These are phyloP conservation scores for Gracilariopsis chorda DNA, from an alignment of 23 red algal genomes.

Conservation along the genomic window DNA sequence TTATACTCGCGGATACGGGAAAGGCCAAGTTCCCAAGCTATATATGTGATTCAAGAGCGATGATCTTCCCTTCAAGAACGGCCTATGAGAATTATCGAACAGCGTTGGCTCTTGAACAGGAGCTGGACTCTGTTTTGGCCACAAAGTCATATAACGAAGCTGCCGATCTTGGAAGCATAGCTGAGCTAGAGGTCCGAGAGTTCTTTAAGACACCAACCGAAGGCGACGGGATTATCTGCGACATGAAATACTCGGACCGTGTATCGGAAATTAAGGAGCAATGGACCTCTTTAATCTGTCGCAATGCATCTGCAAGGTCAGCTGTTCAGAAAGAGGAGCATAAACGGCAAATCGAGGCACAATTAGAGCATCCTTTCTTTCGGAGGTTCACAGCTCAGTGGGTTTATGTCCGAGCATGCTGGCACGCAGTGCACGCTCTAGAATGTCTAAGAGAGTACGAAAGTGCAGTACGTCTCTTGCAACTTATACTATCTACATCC, in stretches of 20 bases:
- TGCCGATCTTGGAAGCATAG: constrained; percentile 26
- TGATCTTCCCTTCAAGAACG: constrained; percentile 16
- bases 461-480: constrained; percentile 34
- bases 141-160: constrained; percentile 5
- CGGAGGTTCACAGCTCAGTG: constrained; percentile 40
- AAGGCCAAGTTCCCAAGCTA: constrained; percentile 47
- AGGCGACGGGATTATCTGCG: not conserved
- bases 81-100: constrained; percentile 39
- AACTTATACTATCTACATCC: constrained; percentile 49
- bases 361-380: constrained; percentile 61
- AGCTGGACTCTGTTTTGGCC: constrained; percentile 7
- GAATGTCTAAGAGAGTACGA: constrained; percentile 57
- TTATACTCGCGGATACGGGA: constrained; percentile 55
- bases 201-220: not conserved
- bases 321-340: not conserved
- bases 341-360: not conserved
- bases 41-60: not conserved
- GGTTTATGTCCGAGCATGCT: constrained; percentile 54
- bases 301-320: not conserved
- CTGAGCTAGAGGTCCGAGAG: constrained; percentile 49
- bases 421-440: constrained; percentile 60
- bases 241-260: too few relatives aligned
- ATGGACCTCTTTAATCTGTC: not conserved
- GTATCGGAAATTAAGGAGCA: not conserved
- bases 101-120: constrained; percentile 18